These are phyloP conservation scores for Rhynchospora breviuscula DNA, from an alignment of 176 grass and related monocot genomes.

Conservation along the genomic window DNA sequence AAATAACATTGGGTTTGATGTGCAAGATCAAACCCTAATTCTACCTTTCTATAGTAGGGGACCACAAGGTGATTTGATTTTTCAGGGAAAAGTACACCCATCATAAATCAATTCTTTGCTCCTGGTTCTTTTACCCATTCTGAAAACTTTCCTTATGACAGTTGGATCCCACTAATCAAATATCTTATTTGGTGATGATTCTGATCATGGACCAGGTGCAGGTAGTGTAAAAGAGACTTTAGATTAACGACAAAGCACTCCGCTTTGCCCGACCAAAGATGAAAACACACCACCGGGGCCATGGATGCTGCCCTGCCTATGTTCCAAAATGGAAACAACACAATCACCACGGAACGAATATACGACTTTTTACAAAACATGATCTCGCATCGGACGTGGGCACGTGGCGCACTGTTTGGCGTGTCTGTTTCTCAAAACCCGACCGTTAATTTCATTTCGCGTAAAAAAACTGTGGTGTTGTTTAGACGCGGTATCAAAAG, in stretches of 20 bases:
- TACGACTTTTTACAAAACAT: not conserved
- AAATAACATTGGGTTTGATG: not conserved
- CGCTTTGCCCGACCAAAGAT: constrained; percentile 15
- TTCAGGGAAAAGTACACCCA: not conserved
- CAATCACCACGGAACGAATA: not conserved
- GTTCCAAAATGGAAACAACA: not conserved
- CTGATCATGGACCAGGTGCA: not conserved
- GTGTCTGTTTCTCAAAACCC: not conserved
- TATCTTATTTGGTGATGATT: not conserved
- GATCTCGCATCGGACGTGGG: not conserved
- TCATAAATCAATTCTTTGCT: not conserved
- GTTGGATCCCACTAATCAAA: not conserved
- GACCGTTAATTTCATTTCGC: not conserved
- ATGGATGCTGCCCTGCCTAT: not conserved
- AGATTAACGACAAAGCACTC: constrained; percentile 14
- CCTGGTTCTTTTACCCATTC: not conserved
- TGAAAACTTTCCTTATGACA: not conserved
- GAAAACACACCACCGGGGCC: not conserved
- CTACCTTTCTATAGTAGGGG: not conserved
- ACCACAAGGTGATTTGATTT: constrained; percentile 20
- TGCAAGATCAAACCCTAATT: constrained; percentile 18
- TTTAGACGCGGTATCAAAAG: not conserved
- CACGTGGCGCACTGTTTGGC: not conserved
- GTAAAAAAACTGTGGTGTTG: not conserved
- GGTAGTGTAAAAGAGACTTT: not conserved